Conservation (phyloP, 2,329 filamentous ascomycete genomes). For the Sordariomycetes sp. region DNA sequence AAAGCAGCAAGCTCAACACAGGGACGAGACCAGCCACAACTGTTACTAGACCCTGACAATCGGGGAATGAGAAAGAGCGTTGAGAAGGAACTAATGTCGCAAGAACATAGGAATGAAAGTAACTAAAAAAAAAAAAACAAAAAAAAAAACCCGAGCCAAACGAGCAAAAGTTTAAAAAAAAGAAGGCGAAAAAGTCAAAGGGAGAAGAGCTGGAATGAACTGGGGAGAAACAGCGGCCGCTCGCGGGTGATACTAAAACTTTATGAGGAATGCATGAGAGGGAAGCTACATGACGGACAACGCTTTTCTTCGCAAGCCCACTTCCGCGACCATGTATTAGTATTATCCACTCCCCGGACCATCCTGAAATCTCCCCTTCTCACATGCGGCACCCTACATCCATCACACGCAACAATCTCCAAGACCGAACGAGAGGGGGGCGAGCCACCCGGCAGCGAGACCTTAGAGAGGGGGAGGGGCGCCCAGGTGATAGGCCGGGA, state of each 20-base stretch:
- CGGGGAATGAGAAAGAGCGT: not conserved
- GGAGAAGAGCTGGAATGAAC: not conserved
- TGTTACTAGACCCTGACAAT: not conserved
- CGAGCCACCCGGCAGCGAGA: not conserved
- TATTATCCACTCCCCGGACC: not conserved
- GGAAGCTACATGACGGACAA: not conserved
- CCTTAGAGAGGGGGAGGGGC: not conserved
- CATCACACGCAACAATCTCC: not conserved
- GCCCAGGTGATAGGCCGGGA: slow-evolving; percentile 3
- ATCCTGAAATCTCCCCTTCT: not conserved
- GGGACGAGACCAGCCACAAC: not conserved
- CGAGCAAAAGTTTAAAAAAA: not conserved
- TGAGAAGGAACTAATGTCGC: not conserved
- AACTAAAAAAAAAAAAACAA: not conserved
- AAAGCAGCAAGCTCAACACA: not conserved
- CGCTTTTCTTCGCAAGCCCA: not conserved
- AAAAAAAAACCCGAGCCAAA: not conserved
- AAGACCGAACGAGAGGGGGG: not conserved
- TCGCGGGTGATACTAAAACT: not conserved
- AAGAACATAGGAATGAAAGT: not conserved
- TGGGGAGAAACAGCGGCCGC: not conserved
- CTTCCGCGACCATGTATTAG: not conserved
- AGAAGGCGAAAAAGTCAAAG: not conserved
- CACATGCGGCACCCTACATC: not conserved
- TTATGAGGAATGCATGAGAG: not conserved